A percentile compares a stretch with the other conserved stretches of the same genome.
These are phyloP conservation scores for Anisodus tanguticus DNA, from an alignment of 257 asterid genomes.

Conservation along the genomic window DNA sequence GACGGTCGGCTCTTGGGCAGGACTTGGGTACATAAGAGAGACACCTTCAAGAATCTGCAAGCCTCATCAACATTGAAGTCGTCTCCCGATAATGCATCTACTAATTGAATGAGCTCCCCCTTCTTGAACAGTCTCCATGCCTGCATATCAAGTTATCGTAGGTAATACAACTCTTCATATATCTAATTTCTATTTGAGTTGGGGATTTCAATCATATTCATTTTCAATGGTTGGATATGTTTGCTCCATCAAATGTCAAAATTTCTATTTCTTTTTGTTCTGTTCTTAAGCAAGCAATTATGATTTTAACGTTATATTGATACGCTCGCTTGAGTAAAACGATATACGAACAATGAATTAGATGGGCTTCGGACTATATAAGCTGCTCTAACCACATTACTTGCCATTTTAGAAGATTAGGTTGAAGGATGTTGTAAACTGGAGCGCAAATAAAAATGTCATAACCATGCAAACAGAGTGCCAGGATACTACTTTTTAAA, in stretches of 20 bases:
- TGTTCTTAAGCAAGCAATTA: background rate
- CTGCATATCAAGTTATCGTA: slow-evolving; percentile 42
- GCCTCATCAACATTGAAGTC: slow-evolving; percentile 53
- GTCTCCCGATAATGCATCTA: slow-evolving; percentile 51
- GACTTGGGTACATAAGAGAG: slow-evolving; percentile 74
- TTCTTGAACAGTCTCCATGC: slow-evolving; percentile 68
- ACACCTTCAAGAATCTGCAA: slow-evolving; percentile 60
- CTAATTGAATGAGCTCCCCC: slow-evolving; percentile 52
- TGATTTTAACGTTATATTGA: background rate
- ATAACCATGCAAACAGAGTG: slow-evolving; percentile 2
- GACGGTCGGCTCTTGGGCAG: slow-evolving; percentile 65
- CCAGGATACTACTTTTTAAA: background rate
- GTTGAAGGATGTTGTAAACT: background rate
- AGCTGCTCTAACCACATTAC: background rate
- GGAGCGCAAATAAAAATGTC: background rate
- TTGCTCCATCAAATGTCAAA: background rate
- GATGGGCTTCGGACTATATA: background rate
- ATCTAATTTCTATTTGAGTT: background rate
- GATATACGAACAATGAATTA: background rate
- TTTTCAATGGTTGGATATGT: slow-evolving; percentile 1
- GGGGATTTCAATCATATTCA: background rate
- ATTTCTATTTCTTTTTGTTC: background rate
- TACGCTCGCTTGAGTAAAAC: background rate
- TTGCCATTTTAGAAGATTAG: background rate
- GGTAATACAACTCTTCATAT: background rate